Evolutionary conservation across 208 protist genomes (phyloP).

Genomic region (Acanthamoeba sp.): DNA sequence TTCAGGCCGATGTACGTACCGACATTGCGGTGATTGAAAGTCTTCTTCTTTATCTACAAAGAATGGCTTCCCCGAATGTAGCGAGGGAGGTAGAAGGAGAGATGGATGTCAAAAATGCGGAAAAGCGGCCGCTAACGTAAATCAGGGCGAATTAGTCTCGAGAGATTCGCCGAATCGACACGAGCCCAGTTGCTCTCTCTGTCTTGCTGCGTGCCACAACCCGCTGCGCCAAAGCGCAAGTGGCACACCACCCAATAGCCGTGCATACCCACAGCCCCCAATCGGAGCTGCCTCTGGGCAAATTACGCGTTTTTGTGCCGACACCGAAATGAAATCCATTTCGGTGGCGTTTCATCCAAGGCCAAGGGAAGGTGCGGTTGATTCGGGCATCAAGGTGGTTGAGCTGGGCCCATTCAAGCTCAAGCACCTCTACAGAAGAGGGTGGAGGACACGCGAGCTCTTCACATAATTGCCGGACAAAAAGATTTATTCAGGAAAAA

Average conservation of each 20-base stretch:
- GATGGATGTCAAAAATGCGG: background rate
- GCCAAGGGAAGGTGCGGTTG: too few species aligned
- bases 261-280: background rate
- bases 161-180: background rate
- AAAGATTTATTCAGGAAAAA: background rate
- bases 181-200: background rate
- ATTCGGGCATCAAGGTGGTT: too few species aligned
- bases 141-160: background rate
- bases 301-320: background rate
- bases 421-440: too few species aligned
- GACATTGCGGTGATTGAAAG: background rate
- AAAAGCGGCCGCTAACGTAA: background rate
- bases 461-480: too few species aligned
- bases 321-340: too few species aligned
- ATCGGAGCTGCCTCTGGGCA: background rate
- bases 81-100: background rate
- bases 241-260: background rate
- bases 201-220: background rate
- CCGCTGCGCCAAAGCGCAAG: too few species aligned
- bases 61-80: background rate
- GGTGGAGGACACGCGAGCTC: too few species aligned
- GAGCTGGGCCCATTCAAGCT: too few species aligned
- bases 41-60: conserved; percentile 13
- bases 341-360: too few species aligned
- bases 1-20: background rate